Conservation (phyloP, 768 basidiomycete species). For the Symmetrospora coprosmae region DNA sequence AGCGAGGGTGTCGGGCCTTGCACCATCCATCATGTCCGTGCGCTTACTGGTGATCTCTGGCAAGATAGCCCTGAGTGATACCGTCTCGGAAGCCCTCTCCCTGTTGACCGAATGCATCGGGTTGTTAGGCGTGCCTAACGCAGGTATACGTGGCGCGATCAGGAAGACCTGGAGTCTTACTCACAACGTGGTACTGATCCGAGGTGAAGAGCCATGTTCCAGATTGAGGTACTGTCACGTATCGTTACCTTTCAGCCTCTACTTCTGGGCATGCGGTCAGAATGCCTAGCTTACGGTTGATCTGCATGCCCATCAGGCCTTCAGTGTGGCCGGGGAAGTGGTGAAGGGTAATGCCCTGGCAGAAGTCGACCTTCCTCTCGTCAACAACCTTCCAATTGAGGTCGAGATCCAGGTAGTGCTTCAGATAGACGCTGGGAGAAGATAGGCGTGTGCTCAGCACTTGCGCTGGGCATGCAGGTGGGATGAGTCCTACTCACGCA, state of each 20-base stretch:
- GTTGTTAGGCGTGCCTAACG: neutral
- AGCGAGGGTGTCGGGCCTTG: neutral
- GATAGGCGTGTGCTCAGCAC: too few species aligned
- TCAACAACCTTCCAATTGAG: constrained; percentile 18
- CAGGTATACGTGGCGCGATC: neutral
- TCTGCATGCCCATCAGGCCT: constrained; percentile 21
- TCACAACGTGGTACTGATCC: constrained; percentile 7
- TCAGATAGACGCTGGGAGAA: constrained; percentile 4
- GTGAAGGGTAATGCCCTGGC: constrained; percentile 18
- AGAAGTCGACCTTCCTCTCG: constrained; percentile 18
- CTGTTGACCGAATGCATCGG: neutral
- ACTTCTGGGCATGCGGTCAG: neutral
- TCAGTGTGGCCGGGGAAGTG: constrained; percentile 23
- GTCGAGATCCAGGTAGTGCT: constrained; percentile 11
- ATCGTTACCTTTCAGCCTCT: neutral
- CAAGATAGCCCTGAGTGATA: constrained; percentile 21
- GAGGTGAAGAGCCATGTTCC: constrained; percentile 21
- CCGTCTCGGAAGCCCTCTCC: neutral
- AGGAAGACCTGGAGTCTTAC: too few species aligned
- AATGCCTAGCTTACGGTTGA: constrained; percentile 14
- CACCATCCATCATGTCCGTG: neutral
- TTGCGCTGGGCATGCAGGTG: too few species aligned
- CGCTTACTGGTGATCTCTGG: constrained; percentile 5
- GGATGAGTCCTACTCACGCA: neutral
- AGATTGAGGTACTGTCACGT: neutral